Conservation (phyloP, 2,329 filamentous ascomycete species). For the Myriosclerotinia curreyana region DNA sequence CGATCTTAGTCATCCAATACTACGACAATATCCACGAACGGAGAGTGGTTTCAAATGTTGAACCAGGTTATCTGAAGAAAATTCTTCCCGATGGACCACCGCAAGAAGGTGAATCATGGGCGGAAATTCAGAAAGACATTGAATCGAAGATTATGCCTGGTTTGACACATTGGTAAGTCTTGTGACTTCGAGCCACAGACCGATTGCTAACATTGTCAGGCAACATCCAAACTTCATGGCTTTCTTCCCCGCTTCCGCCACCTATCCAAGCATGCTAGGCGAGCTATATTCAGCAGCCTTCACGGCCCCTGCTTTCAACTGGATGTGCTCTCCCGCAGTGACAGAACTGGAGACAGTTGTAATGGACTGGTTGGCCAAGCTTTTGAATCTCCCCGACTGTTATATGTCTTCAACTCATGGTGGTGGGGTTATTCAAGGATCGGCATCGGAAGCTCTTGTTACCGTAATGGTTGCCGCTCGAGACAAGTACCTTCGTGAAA, state of each 20-base stretch:
- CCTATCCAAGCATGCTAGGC: constrained; percentile 81
- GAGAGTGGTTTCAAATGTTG: constrained; percentile 71
- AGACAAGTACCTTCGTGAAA: constrained; percentile 69
- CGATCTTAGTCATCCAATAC: constrained; percentile 70
- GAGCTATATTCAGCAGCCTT: constrained; percentile 91
- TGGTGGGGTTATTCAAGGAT: constrained; percentile 92
- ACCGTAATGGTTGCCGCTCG: constrained; percentile 85
- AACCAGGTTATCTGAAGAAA: constrained; percentile 81
- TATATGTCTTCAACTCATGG: constrained; percentile 71
- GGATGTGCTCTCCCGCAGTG: constrained; percentile 88
- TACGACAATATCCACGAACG: constrained; percentile 70
- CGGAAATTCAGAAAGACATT: constrained; percentile 77
- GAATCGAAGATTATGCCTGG: constrained; percentile 85
- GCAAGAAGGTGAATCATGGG: constrained; percentile 68
- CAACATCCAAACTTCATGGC: constrained; percentile 93
- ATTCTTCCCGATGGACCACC: constrained; percentile 69
- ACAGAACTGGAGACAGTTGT: constrained; percentile 93
- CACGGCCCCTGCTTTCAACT: constrained; percentile 91
- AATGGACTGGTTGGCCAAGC: constrained; percentile 83
- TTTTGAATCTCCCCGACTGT: constrained; percentile 68
- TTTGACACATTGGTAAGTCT: constrained; percentile 73
- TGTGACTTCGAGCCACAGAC: not conserved
- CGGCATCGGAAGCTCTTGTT: constrained; percentile 81
- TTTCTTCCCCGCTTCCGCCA: constrained; percentile 82
- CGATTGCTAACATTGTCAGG: constrained; percentile 42